Base-by-base conservation (phyloP, 148 eudicot species). In the Euryodendron excelsum region DNA sequence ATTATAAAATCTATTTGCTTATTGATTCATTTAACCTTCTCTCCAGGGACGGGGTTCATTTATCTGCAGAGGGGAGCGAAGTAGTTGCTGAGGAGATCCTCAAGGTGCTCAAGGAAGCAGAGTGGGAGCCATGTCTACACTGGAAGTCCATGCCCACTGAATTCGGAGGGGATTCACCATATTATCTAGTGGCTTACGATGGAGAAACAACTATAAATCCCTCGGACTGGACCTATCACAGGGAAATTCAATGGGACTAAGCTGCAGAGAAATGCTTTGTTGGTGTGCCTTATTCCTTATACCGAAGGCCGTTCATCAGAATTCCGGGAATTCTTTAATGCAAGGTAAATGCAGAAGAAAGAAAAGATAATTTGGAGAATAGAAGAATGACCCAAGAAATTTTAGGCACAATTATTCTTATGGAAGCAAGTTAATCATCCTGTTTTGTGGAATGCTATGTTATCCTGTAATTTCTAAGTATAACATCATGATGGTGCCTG, bases 121-220 rank as follows among this genome's bases (percentile, higher is more conserved):
- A 93, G 4, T 96, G 97, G 99, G 81, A 83, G 41, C 98, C 99
- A n/a, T 81, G 88, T 65, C 82, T 96, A 60, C 87, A 91, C 75
- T 96, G 99, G 99, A 87, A 86, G 77, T 96, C 98, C 60, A 87
- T 96, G 91, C 87, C 89, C 37, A 86, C 94, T 0, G 99, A 96
- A 66, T 91, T 87, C 69, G 71, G 92, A 34, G 94, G 89, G 66
- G 85, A 89, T 80, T 93, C 97, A 2, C 90, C 92, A 1, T 87
- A 83, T 61, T 90, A 91, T 76, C 64, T 90, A 3, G 97, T 96
- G 8, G 85, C 82, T 45, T 71, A 80, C 30, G 90, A 91, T 80
- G 98, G 97, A 2, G 88, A 81, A 65, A 77, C 84, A 1, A 91
- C 98, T 9, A 63, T 90, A 48, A 91, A 96, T 67, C 84, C 89